These are phyloP conservation scores for Puccinia coronata DNA, from an alignment of 1,284 basidiomycete species.

Conservation along the genomic window DNA sequence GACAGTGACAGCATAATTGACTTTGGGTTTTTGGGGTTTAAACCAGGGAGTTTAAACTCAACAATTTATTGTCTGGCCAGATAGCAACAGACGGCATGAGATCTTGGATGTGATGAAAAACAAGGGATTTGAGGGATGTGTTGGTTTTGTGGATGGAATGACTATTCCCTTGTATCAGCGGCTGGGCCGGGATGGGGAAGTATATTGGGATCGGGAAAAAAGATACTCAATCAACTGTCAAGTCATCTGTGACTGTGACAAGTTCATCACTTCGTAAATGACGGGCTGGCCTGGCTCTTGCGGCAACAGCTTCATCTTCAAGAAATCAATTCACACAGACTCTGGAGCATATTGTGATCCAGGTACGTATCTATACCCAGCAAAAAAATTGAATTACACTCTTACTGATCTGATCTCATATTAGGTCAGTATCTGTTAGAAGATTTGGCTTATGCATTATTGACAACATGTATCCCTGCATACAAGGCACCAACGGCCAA, in stretches of 20 bases:
- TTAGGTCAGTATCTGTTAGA: slow-evolving; percentile 23
- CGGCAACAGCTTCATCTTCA: neutral
- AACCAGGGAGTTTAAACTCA: too few relatives aligned
- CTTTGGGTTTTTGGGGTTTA: too few relatives aligned
- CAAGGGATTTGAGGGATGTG: neutral
- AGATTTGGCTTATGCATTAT: slow-evolving; percentile 14
- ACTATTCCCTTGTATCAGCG: slow-evolving; percentile 12
- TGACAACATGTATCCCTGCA: neutral
- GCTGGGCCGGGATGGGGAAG: neutral
- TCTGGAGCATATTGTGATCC: neutral
- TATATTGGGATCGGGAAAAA: neutral
- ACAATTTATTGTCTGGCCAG: neutral
- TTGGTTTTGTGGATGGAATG: slow-evolving; percentile 17
- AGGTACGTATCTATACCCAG: neutral
- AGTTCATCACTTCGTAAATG: slow-evolving; percentile 15
- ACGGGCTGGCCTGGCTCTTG: slow-evolving; percentile 34
- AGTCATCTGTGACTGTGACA: slow-evolving; percentile 31
- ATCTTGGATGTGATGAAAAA: neutral
- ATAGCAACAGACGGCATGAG: neutral
- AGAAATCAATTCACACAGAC: neutral
- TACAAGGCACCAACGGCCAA: slow-evolving; percentile 23
- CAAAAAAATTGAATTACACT: neutral
- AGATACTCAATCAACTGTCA: slow-evolving; percentile 20
- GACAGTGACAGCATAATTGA: too few relatives aligned
- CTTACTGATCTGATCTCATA: too few relatives aligned